phyloP scores from a whole-genome alignment of 192 early-diverging fungal species.

The Coemansia reversa region DNA sequence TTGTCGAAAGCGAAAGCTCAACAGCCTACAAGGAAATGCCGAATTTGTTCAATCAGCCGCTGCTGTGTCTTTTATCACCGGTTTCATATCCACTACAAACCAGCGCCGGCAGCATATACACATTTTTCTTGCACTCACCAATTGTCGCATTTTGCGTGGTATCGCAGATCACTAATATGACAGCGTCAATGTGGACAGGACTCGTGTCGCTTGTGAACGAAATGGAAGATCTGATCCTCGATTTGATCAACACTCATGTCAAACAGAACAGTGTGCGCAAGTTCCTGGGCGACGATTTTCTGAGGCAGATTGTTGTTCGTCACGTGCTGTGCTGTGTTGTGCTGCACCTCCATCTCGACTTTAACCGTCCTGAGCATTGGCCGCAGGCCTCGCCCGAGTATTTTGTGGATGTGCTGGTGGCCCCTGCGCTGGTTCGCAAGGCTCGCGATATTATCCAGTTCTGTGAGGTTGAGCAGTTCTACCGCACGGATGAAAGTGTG shows the following conservation, averaged over 20 bases:
- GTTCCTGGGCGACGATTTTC: constrained; percentile 90
- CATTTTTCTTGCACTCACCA: constrained; percentile 90
- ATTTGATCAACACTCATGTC: constrained; percentile 17
- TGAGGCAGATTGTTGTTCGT: constrained; percentile 84
- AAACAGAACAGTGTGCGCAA: constrained; percentile 39
- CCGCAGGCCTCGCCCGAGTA: constrained; percentile 40
- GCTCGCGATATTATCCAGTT: constrained; percentile 24
- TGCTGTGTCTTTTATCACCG: constrained; percentile 89
- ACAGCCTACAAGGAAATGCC: constrained; percentile 83
- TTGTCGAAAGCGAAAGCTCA: constrained; percentile 92
- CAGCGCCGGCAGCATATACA: constrained; percentile 86
- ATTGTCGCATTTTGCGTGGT: constrained; percentile 82
- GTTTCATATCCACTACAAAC: constrained; percentile 69
- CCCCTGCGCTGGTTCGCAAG: constrained; percentile 16
- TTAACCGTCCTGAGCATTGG: constrained; percentile 22
- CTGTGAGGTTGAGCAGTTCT: constrained; percentile 29
- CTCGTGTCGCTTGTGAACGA: constrained; percentile 27
- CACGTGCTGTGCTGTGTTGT: constrained; percentile 75
- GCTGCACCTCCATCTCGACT: constrained; percentile 62
- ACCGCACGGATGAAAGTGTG: constrained; percentile 21
- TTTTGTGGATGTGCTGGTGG: constrained; percentile 11
- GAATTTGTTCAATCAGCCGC: constrained; percentile 81
- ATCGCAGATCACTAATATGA: constrained; percentile 30
- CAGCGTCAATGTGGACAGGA: constrained; percentile 18
- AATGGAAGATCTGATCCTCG: constrained; percentile 28